Evolutionary conservation across 768 basidiomycete genomes (phyloP).

Genomic region (Solioccasus polychromus): DNA sequence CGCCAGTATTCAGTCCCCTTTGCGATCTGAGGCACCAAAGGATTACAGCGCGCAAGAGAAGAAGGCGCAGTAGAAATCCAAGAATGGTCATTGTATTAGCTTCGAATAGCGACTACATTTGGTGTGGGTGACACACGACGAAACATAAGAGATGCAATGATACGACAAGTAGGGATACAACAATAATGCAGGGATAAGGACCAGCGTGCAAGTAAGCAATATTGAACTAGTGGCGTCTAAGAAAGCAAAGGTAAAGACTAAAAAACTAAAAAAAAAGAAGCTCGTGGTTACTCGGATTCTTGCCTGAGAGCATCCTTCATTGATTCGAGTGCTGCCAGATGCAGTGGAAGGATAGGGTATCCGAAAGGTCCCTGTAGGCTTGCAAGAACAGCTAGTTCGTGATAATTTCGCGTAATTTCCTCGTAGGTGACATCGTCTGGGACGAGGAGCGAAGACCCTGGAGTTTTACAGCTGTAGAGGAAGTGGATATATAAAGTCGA

Average conservation of each 20-base stretch:
- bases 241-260: conserved; percentile 2
- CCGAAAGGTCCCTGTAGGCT: conserved; percentile 40
- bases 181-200: conserved; percentile 18
- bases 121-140: conserved; percentile 12
- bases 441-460: conserved; percentile 35
- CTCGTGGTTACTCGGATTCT: conserved; percentile 18
- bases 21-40: conserved; percentile 61
- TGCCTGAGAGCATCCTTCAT: conserved; percentile 46
- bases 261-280: background rate
- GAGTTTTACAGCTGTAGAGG: conserved; percentile 47
- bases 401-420: conserved; percentile 67
- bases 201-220: conserved; percentile 10
- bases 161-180: conserved; percentile 30
- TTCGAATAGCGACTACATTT: conserved; percentile 18
- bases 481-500: conserved; percentile 61
- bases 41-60: conserved; percentile 66
- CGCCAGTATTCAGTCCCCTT: conserved; percentile 70
- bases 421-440: conserved; percentile 34
- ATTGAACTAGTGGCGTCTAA: conserved; percentile 13
- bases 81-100: conserved; percentile 16
- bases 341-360: conserved; percentile 63
- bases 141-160: conserved; percentile 25
- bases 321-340: conserved; percentile 67
- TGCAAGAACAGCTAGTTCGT: conserved; percentile 67
- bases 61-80: conserved; percentile 62